A percentile compares a stretch with the other conserved stretches of the same genome.
Evolutionary conservation across 129 eudicot genomes (phyloP).

Genomic region (Artemisia annua): DNA sequence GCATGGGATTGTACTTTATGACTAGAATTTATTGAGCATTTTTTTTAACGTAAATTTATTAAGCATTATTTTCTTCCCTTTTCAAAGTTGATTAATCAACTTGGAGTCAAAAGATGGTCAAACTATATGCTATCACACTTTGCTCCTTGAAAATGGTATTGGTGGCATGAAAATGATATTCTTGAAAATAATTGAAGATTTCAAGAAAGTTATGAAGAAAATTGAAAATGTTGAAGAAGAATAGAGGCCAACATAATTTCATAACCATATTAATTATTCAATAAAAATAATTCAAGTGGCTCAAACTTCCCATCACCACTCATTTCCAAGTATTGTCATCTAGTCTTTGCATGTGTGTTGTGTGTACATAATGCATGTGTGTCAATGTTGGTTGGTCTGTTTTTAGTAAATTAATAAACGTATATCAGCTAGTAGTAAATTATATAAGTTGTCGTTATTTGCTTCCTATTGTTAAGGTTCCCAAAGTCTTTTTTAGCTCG

Average conservation of each 20-base stretch:
- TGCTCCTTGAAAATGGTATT: background rate
- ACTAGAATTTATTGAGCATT: background rate
- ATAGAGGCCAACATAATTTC: too few species aligned
- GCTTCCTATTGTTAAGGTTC: too few species aligned
- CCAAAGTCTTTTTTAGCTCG: too few species aligned
- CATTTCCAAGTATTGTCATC: slow-evolving; percentile 21
- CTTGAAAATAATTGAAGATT: slow-evolving; percentile 5
- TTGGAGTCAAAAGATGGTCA: too few species aligned
- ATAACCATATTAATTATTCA: too few species aligned
- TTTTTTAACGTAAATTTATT: too few species aligned
- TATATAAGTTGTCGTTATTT: too few species aligned
- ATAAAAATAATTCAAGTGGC: slow-evolving; percentile 10
- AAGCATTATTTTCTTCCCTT: background rate
- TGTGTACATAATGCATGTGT: background rate
- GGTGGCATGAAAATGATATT: too few species aligned
- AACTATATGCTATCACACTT: background rate
- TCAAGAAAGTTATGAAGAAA: slow-evolving; percentile 1
- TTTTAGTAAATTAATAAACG: slow-evolving; percentile 5
- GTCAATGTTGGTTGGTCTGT: slow-evolving; percentile 11
- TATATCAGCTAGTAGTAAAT: too few species aligned
- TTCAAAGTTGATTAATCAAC: slow-evolving; percentile 8
- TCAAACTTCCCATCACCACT: slow-evolving; percentile 32
- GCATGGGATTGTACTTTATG: background rate
- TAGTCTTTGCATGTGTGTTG: slow-evolving; percentile 24
- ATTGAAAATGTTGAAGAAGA: slow-evolving; percentile 2